Evolutionary conservation across 305 asterid genomes (phyloP).

Genomic region (Solanum aculeatissimum): DNA sequence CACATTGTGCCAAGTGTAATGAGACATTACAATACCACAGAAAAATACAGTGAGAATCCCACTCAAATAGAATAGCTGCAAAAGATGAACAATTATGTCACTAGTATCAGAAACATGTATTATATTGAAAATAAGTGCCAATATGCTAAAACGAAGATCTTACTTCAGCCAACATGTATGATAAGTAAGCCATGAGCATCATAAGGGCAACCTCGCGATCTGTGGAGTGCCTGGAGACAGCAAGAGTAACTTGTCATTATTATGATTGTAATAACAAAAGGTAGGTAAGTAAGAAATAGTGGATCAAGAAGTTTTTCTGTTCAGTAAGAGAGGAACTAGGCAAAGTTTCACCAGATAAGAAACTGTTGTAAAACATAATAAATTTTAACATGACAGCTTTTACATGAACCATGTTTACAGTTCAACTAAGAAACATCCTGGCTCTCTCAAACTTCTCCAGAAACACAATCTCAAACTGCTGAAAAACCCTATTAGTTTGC

Average conservation of each 20-base stretch:
- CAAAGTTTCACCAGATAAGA: background rate
- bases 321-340: background rate
- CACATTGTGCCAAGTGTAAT: constrained; percentile 35
- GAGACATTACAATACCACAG: constrained; percentile 41
- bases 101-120: background rate
- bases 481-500: background rate
- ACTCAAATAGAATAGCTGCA: constrained; percentile 24
- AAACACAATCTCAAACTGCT: background rate
- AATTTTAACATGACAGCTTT: background rate
- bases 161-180: constrained; percentile 30
- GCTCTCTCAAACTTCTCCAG: background rate
- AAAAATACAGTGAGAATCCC: constrained; percentile 35
- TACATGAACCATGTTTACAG: background rate
- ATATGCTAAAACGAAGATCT: background rate
- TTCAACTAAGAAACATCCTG: background rate
- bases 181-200: constrained; percentile 31
- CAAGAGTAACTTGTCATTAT: background rate
- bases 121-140: background rate
- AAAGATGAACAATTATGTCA: background rate
- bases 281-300: background rate
- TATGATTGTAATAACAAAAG: background rate
- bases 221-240: constrained; percentile 20
- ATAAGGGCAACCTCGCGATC: constrained; percentile 32
- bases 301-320: background rate
- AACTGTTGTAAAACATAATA: background rate